Evolutionary conservation across 2,329 filamentous ascomycete genomes (phyloP).

Genomic region (Alternaria sp.): DNA sequence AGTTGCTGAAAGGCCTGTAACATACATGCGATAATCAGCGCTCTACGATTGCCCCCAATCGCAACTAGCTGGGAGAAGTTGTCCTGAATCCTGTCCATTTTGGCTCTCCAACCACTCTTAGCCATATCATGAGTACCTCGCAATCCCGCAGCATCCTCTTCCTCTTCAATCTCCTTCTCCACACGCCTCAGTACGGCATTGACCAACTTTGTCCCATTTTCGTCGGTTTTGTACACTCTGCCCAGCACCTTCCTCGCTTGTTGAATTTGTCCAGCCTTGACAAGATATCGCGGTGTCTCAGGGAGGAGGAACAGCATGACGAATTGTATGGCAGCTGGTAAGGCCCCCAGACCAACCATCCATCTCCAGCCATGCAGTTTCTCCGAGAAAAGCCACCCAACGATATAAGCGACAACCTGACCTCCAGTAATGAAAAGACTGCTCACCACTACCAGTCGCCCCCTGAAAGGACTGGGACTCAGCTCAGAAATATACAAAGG

Average conservation of each 20-base stretch:
- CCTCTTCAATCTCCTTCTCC: constrained; percentile 76
- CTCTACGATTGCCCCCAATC: constrained; percentile 68
- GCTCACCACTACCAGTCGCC: constrained; percentile 81
- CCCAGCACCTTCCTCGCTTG: constrained; percentile 71
- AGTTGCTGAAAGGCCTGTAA: constrained; percentile 89
- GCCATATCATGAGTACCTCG: constrained; percentile 44
- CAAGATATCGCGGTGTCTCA: constrained; percentile 88
- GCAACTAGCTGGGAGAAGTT: constrained; percentile 59
- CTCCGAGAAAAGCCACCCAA: constrained; percentile 76
- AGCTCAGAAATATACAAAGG: constrained; percentile 83
- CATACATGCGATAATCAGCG: constrained; percentile 83
- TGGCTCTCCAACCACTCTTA: constrained; percentile 39
- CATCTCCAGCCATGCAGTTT: constrained; percentile 76
- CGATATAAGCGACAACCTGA: constrained; percentile 85
- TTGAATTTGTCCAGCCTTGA: constrained; percentile 68
- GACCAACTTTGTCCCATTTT: constrained; percentile 55
- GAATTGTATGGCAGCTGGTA: constrained; percentile 77
- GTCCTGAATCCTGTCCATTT: constrained; percentile 61
- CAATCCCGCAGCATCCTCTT: constrained; percentile 61
- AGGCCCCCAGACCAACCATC: constrained; percentile 86
- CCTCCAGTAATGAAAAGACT: constrained; percentile 86
- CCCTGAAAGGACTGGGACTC: constrained; percentile 77
- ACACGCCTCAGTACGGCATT: constrained; percentile 72
- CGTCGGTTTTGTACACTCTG: constrained; percentile 65
- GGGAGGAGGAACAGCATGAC: constrained; percentile 76